Evolutionary conservation across 768 basidiomycete species (phyloP).

Genomic region (Chiua virens): DNA sequence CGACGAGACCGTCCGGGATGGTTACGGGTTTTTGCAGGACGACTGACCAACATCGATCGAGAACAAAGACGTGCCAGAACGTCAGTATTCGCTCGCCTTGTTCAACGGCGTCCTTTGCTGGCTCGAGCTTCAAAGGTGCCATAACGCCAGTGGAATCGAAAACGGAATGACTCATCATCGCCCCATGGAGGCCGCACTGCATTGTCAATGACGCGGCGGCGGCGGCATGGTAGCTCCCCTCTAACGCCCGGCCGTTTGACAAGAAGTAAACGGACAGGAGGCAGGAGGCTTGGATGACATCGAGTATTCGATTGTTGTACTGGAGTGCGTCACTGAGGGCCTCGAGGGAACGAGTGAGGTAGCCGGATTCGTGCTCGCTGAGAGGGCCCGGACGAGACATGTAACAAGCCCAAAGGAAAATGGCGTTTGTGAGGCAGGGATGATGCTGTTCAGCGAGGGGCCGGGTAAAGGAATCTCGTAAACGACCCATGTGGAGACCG

Average conservation of each 20-base stretch:
- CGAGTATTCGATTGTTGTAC: slow-evolving; percentile 53
- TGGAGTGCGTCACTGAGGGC: slow-evolving; percentile 64
- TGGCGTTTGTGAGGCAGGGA: slow-evolving; percentile 74
- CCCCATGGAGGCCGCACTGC: slow-evolving; percentile 67
- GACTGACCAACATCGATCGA: slow-evolving; percentile 82
- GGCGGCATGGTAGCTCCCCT: slow-evolving; percentile 75
- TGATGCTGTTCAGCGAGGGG: slow-evolving; percentile 64
- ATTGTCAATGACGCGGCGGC: slow-evolving; percentile 72
- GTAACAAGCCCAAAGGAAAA: slow-evolving; percentile 83
- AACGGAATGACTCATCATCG: slow-evolving; percentile 33
- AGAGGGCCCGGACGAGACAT: slow-evolving; percentile 71
- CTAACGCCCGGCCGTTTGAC: slow-evolving; percentile 72
- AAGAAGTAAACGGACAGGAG: slow-evolving; percentile 75
- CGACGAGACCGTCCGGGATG: slow-evolving; percentile 62
- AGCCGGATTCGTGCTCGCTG: slow-evolving; percentile 70
- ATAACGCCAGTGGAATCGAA: slow-evolving; percentile 37
- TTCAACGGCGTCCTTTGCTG: slow-evolving; percentile 55
- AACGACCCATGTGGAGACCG: slow-evolving; percentile 63
- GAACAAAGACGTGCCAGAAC: slow-evolving; percentile 82
- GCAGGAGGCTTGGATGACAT: slow-evolving; percentile 76
- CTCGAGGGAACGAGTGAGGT: slow-evolving; percentile 63
- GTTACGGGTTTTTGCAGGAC: slow-evolving; percentile 65
- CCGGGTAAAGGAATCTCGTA: slow-evolving; percentile 59
- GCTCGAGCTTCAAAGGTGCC: slow-evolving; percentile 49
- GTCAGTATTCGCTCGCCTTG: slow-evolving; percentile 71